phyloP scores from a whole-genome alignment of 768 basidiomycete genomes.

The Boletus fagicola region DNA sequence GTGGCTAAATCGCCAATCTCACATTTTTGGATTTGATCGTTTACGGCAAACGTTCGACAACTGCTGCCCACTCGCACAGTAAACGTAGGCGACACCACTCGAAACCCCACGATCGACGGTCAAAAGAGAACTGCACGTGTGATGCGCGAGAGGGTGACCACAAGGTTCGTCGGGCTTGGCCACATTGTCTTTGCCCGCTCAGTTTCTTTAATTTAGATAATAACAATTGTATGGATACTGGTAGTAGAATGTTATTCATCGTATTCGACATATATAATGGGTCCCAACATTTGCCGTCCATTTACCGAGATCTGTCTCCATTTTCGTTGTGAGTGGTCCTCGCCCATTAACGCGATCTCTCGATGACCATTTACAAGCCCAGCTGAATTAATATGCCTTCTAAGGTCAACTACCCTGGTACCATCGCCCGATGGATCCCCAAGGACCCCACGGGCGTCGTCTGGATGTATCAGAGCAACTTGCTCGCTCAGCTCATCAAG shows the following conservation, averaged over 20 bases:
- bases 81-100: background rate
- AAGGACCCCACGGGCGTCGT: constrained; percentile 12
- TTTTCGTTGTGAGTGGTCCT: constrained; percentile 2
- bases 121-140: background rate
- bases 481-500: constrained; percentile 29
- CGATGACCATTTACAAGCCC: background rate
- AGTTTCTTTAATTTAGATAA: background rate
- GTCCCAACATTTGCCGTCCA: background rate
- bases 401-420: constrained; percentile 21
- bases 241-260: too few relatives aligned
- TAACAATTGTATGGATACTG: background rate
- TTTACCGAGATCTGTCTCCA: background rate
- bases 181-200: background rate
- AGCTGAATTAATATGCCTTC: constrained; percentile 15
- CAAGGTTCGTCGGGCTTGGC: background rate
- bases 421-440: constrained; percentile 22
- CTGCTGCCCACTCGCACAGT: too few relatives aligned
- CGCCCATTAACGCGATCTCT: background rate
- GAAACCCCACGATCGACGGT: background rate
- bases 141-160: background rate
- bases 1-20: background rate
- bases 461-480: constrained; percentile 16
- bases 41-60: background rate
- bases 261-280: constrained; percentile 1
- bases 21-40: background rate